Conservation (phyloP, 768 basidiomycete genomes). For the Symmetrospora coprosmae region DNA sequence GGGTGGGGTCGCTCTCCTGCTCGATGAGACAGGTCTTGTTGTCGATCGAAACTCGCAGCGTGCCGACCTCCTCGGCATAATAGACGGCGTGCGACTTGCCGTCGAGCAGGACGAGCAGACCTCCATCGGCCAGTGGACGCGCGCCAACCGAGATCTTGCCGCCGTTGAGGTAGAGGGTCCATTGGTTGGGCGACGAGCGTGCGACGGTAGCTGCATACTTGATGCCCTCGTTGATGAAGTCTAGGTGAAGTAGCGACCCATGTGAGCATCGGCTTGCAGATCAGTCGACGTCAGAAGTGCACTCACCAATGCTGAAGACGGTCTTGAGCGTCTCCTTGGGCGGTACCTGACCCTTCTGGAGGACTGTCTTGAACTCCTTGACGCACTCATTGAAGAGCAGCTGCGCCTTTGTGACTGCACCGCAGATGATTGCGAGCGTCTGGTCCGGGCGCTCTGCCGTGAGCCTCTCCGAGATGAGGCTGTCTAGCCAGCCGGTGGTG, state of each 20-base stretch:
- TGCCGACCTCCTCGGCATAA: slow-evolving; percentile 88
- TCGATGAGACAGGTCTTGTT: slow-evolving; percentile 96
- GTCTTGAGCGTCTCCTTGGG: slow-evolving; percentile 88
- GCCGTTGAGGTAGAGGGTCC: slow-evolving; percentile 94
- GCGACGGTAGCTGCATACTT: slow-evolving; percentile 93
- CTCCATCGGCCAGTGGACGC: slow-evolving; percentile 83
- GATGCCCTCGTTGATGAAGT: slow-evolving; percentile 43
- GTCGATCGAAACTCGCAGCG: slow-evolving; percentile 68
- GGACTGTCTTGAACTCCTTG: slow-evolving; percentile 79
- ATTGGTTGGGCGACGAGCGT: slow-evolving; percentile 69
- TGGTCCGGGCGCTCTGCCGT: slow-evolving; percentile 92
- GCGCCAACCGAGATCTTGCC: slow-evolving; percentile 83
- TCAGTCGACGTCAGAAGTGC: neutral
- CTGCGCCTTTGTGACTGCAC: slow-evolving; percentile 88
- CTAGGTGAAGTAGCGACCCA: too few species aligned
- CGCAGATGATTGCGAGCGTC: slow-evolving; percentile 85
- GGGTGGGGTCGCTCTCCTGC: slow-evolving; percentile 98
- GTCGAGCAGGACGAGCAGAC: slow-evolving; percentile 75
- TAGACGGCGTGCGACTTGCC: slow-evolving; percentile 94
- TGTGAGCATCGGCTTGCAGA: slow-evolving; percentile 3
- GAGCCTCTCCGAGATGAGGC: slow-evolving; percentile 87
- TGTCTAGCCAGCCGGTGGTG: slow-evolving; percentile 97
- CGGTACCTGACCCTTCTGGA: slow-evolving; percentile 97
- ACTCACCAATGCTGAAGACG: slow-evolving; percentile 68
- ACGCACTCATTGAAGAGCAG: slow-evolving; percentile 77